Base-by-base conservation (phyloP, 345 rosid species). In the Erysimum cheiranthoides region DNA sequence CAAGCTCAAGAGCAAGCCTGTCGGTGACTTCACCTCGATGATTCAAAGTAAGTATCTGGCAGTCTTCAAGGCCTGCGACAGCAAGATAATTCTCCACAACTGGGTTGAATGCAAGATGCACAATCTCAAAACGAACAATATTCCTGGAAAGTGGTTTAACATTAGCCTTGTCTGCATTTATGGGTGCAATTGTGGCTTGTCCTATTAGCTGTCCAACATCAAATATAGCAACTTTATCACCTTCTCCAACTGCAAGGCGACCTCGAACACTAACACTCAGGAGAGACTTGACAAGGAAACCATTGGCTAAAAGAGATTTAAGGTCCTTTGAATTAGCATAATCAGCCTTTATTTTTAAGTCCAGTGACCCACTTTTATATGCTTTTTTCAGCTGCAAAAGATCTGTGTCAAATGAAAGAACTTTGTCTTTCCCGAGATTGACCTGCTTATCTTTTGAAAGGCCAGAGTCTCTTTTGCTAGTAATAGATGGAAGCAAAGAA, bases 171-270 rank as follows among this genome's bases (percentile, higher is more conserved):
- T 95, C 99, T 54, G 97, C 93, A 43, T 93, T 90, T 58, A 92
- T 90, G 66, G 97, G 97, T 73, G 91, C 91, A 77, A 85, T 75
- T 61, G 96, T 85, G 77, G 97, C 89, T 82, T 92, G 99, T 75
- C 97, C 94, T 74, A 95, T 89, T 76, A 95, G 81, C 85, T 89
- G 96, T 62, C 92, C 96, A 83, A 82, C 93, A 83, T 95, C 99
- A 75, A 89, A 95, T 75, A 95, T 87, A 78, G 98, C 88, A 78
- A 95, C 99, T 86, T 89, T 95, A 82, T 95, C 99, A 77, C 99
- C 99, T 86, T 95, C 99, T 78, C 99, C 99, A 81, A 95, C 99
- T 78, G 97, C 99, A 74, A 95, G 97, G 81, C 93, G 92, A 71
- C 98, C 99, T 66, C 99, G 91, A 82, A 75, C 81, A 81, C 87